Evolutionary conservation across 768 basidiomycete genomes (phyloP), one percentile per base, ranked within the genome.

Genomic region (Podaxis sp.): DNA sequence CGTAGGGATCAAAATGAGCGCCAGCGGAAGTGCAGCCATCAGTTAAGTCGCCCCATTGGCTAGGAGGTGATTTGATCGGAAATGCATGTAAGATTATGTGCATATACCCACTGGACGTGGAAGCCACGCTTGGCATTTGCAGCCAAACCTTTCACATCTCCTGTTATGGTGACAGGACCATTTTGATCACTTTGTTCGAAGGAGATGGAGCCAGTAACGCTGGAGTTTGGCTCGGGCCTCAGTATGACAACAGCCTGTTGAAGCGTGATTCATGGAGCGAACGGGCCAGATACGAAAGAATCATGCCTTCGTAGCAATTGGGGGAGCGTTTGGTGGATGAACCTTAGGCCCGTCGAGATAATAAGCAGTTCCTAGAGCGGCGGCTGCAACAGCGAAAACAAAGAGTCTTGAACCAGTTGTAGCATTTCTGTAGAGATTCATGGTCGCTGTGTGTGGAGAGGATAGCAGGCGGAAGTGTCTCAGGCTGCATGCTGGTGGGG

Each of bases 1-100:
- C 78, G 73, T 80, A 82, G 0, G 90, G 90, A 76, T 94, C 93
- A 80, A 86, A 94, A 74, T 94, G 92, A 37, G 86, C 66, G 2
- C 90, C 90, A 37, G 91, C 82, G 20, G 89, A 88, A 7, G 76
- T 40, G 70, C 90, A 91, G 1, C 87, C 90, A n/a, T 76, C 71
- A 26, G 80, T 82, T 65, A 87, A 72, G 74, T 94, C 89, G 30
- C 92, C 91, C 48, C 78, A 74, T 70, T 77, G 70, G 58, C 76
- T 75, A 57, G 55, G 30, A 50, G 28, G 12, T 66, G 46, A 48
- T 11, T 36, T 10, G 13, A n/a, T 28, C 41, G 8, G 11, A 36
- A 7, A 20, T 46, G 26, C 11, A 4, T 24, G 33, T 33, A 11
- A 11, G 17, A 40, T 10, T 11, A 46, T 20, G 22, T 13, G 3